Base-by-base conservation (phyloP, 2,329 filamentous ascomycete genomes). In the Lomentospora prolificans region DNA sequence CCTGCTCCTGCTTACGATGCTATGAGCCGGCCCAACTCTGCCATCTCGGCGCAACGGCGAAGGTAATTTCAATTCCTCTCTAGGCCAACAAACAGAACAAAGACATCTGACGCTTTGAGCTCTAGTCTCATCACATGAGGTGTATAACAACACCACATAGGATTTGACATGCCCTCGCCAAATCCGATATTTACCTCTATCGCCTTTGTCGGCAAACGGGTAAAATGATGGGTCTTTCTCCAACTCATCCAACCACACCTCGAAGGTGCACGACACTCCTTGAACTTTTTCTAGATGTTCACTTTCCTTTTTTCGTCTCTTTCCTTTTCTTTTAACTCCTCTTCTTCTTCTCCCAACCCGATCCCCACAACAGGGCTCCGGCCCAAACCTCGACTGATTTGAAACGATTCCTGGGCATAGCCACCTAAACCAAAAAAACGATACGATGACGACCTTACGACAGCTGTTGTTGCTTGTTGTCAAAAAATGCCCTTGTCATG, bases 1-100 rank as follows among this genome's bases (percentile, higher is more conserved):
- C 71, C 78, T 24, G 68, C 72, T 22, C 70, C 78, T 22, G 69
- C 67, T 17, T 81, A 79, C 62, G 77, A 81, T 51, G 62, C 73
- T 17, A 70, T 79, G 65, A 75, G 67, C 60, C 75, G 77, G 59
- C 69, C 76, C 55, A 69, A 74, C 33, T 71, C 77, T 3, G 67
- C 72, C 22, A 70, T 79, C 56, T 66, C 71, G 53, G 69, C 72
- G 27, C 65, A 69, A 24, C 64, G 72, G 53, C 67, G 71, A 59
- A 69, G 72, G 61, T 75, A 68, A 64, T 27, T 33, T 25, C 17
- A 50, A 25, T 39, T 30, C 44, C 30, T 50, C 19, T 48, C 22
- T 25, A 6, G 30, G 44, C 53, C 53, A 50, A 55, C 53, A 41
- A 41, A 25, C 31, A 39, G 30, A 48, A 48, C 48, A 36, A 55